A percentile compares a stretch with the other conserved stretches of the same genome.
These are phyloP conservation scores for Emergomyces orientalis DNA, from an alignment of 2,329 filamentous ascomycete genomes.

Conservation along the genomic window DNA sequence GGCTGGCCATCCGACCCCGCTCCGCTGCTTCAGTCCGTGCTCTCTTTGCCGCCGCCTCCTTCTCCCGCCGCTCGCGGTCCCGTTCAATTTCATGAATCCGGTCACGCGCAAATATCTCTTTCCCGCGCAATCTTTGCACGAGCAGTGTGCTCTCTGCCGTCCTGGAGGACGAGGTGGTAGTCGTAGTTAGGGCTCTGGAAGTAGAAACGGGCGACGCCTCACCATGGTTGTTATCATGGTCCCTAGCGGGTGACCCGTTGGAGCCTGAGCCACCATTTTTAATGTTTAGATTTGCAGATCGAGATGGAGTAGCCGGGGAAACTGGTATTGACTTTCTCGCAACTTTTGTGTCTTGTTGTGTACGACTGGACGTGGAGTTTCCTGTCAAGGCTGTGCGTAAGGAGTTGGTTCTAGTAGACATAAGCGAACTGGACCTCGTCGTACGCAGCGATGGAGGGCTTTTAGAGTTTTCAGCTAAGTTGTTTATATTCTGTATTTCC, in stretches of 20 bases:
- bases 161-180: slow-evolving; percentile 9
- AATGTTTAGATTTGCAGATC: neutral
- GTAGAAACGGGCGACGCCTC: neutral
- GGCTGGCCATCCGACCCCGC: slow-evolving; percentile 25
- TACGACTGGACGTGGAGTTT: slow-evolving; percentile 3
- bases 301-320: neutral
- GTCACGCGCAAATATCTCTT: slow-evolving; percentile 22
- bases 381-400: slow-evolving; percentile 9
- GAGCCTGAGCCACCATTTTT: neutral
- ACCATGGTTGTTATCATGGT: neutral
- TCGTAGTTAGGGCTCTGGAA: slow-evolving; percentile 8
- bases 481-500: neutral
- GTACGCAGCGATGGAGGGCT: neutral
- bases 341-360: slow-evolving; percentile 12
- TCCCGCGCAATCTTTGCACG: slow-evolving; percentile 22
- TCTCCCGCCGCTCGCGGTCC: slow-evolving; percentile 24
- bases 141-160: slow-evolving; percentile 9
- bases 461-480: neutral
- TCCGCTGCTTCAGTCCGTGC: slow-evolving; percentile 29
- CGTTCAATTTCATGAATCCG: slow-evolving; percentile 19
- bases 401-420: slow-evolving; percentile 6
- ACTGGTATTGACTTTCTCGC: slow-evolving; percentile 12
- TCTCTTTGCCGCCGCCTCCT: slow-evolving; percentile 25
- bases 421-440: neutral
- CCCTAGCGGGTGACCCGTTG: neutral